A percentile compares a stretch with the other conserved stretches of the same genome.
phyloP scores from a whole-genome alignment of 2,329 filamentous ascomycete genomes.

The Scortechinia acanthostroma region DNA sequence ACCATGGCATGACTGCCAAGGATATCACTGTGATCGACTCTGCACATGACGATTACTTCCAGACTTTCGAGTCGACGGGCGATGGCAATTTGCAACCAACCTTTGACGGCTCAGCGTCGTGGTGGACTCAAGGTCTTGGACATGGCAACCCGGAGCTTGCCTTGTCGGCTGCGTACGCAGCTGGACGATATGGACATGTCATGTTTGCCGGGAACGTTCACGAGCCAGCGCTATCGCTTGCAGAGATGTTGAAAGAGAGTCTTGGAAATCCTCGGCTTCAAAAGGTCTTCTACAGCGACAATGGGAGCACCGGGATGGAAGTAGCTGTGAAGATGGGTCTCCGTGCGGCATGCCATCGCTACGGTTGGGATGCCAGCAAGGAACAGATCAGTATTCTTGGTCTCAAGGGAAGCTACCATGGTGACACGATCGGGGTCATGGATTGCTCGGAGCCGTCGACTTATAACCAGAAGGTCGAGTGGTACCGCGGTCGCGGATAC shows the following conservation, averaged over 20 bases:
- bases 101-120: conserved; percentile 62
- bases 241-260: conserved; percentile 39
- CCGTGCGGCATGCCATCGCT: conserved; percentile 44
- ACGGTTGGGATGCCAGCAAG: conserved; percentile 41
- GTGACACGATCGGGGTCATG: conserved; percentile 67
- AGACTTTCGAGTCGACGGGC: conserved; percentile 22
- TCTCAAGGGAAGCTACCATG: conserved; percentile 62
- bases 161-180: conserved; percentile 56
- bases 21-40: conserved; percentile 60
- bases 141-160: conserved; percentile 55
- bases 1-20: conserved; percentile 38
- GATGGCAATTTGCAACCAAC: conserved; percentile 25
- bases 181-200: conserved; percentile 61
- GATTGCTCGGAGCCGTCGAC: conserved; percentile 58
- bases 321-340: conserved; percentile 65
- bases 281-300: conserved; percentile 61
- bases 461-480: conserved; percentile 62
- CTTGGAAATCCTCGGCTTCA: conserved; percentile 44
- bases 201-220: conserved; percentile 65
- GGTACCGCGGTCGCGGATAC: conserved; percentile 57
- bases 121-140: conserved; percentile 67
- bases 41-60: conserved; percentile 58
- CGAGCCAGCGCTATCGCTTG: conserved; percentile 51
- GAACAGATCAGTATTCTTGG: conserved; percentile 50
- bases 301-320: conserved; percentile 61